Evolutionary conservation across 306 rosid species (phyloP).

Genomic region (Medicago lupulina): DNA sequence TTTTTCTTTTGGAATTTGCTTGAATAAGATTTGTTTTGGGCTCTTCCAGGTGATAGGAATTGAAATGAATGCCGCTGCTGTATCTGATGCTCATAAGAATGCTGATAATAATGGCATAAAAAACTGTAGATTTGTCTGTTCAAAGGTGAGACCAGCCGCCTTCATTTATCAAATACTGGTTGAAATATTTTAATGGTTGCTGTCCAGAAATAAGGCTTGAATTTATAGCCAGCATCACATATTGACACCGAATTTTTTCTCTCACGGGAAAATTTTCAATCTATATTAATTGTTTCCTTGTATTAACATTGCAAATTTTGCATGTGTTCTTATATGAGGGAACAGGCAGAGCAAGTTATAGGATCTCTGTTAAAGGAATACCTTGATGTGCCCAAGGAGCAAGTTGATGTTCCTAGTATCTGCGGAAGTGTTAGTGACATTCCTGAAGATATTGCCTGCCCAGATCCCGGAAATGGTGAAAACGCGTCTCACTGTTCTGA

Average conservation of each 20-base stretch:
- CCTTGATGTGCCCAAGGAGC: slow-evolving; percentile 54
- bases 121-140: slow-evolving; percentile 80
- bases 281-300: slow-evolving; percentile 22
- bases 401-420: slow-evolving; percentile 47
- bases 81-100: slow-evolving; percentile 85
- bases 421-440: slow-evolving; percentile 45
- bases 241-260: neutral
- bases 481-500: slow-evolving; percentile 49
- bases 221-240: slow-evolving; percentile 16
- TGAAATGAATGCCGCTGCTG: slow-evolving; percentile 97
- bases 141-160: slow-evolving; percentile 68
- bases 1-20: slow-evolving; percentile 5
- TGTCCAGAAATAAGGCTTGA: slow-evolving; percentile 10
- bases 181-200: slow-evolving; percentile 24
- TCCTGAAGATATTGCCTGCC: slow-evolving; percentile 45
- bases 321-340: slow-evolving; percentile 38
- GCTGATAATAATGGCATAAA: slow-evolving; percentile 92
- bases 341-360: slow-evolving; percentile 96
- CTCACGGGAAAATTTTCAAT: slow-evolving; percentile 19
- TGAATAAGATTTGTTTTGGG: slow-evolving; percentile 32
- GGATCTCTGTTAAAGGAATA: slow-evolving; percentile 86
- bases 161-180: slow-evolving; percentile 33
- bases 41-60: slow-evolving; percentile 85
- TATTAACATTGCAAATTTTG: slow-evolving; percentile 20
- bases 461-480: slow-evolving; percentile 55